Evolutionary conservation across 2,329 filamentous ascomycete genomes (phyloP), one percentile per base, ranked within the genome.

Genomic region (Phaeomoniella chlamydospora): DNA sequence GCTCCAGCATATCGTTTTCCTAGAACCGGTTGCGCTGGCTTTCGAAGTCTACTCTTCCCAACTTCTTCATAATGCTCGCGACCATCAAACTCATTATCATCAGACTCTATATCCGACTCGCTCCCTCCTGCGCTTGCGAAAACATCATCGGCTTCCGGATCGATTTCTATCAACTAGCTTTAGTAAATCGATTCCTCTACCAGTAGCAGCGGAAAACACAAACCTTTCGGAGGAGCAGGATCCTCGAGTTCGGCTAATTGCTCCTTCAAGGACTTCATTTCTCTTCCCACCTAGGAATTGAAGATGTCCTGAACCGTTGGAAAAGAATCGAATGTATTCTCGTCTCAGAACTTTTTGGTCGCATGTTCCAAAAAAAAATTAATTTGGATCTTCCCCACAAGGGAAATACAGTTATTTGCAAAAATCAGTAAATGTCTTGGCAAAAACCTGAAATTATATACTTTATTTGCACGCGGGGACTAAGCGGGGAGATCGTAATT

Each of bases 1-100:
- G 80, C 70, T 9, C 88, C 87, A 42, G 76, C 69, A 57, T 96
- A 96, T 51, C 84, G 72, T 11, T 80, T 77, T 1, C 86, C 88
- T 2, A 94, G 65, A 0, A 72, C 61, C 13, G 78, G 59, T 15
- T 70, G 68, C 19, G 84, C 76, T 39, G 75, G 75, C 51, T 83
- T 78, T 44, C 85, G 76, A 45, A 94, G 64, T 54, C 82, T 88
- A 61, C 80, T 90, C 65, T 87, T 90, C 68, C 78, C 80, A 18
- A 94, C 83, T 36, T 70, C 59, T 31, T 81, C 71, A 53, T 96
- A 96, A 54, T 96, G 88, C 49, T 94, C 88, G 18, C 87, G 80
- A 14, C 80, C 85, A 9, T 68, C 67, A 41, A 71, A 59, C 9
- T 54, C 63, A 45, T 68, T 56, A 29, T 47, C 56, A 38, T 59